Evolutionary conservation across 169 alveolate genomes (phyloP).

Genomic region (Plasmodium billcollinsi): DNA sequence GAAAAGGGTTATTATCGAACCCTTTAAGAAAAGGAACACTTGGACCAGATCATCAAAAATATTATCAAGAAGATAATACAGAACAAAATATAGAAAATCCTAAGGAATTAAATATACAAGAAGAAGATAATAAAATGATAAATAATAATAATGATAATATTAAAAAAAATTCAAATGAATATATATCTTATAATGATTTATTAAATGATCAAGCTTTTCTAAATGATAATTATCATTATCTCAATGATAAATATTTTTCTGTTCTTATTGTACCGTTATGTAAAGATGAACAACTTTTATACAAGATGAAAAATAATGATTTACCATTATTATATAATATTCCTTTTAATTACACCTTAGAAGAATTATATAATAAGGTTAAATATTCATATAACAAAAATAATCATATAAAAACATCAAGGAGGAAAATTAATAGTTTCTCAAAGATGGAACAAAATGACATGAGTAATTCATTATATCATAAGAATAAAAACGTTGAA

Average conservation of each 20-base stretch:
- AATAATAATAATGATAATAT: background rate
- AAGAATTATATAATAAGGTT: conserved; percentile 30
- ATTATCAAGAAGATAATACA: conserved; percentile 23
- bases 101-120: conserved; percentile 7
- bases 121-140: conserved; percentile 8
- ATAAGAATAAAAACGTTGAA: conserved; percentile 13
- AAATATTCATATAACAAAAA: conserved; percentile 11
- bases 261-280: conserved; percentile 36
- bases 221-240: background rate
- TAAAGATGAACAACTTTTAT: conserved; percentile 53
- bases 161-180: background rate
- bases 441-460: background rate
- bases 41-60: conserved; percentile 14
- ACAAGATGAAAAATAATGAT: conserved; percentile 61
- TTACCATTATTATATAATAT: conserved; percentile 36
- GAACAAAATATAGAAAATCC: conserved; percentile 32
- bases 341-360: conserved; percentile 25
- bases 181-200: conserved; percentile 26
- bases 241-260: conserved; percentile 34
- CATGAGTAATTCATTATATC: conserved; percentile 4
- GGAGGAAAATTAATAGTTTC: background rate
- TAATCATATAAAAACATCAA: too few species aligned
- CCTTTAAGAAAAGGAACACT: conserved; percentile 1
- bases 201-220: conserved; percentile 1
- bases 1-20: conserved; percentile 26